Evolutionary conservation across 805 yeast genomes (phyloP).

Genomic region (Yamadazyma endophytica): DNA sequence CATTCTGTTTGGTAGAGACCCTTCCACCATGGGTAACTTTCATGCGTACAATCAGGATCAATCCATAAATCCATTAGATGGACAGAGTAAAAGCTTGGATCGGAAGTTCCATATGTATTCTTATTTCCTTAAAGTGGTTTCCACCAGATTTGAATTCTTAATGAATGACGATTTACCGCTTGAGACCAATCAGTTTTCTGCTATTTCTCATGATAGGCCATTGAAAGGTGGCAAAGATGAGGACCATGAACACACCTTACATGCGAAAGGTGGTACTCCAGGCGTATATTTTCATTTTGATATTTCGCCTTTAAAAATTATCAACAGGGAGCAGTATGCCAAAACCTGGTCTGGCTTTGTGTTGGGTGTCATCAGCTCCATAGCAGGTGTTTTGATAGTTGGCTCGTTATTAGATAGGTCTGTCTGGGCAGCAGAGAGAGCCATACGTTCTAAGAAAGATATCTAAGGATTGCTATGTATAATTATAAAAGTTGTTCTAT

Average conservation of each 20-base stretch:
- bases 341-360: conserved; percentile 81
- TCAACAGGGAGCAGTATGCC: conserved; percentile 70
- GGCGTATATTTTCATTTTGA: conserved; percentile 87
- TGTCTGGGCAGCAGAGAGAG: conserved; percentile 84
- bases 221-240: conserved; percentile 81
- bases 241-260: conserved; percentile 85
- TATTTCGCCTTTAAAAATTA: conserved; percentile 87
- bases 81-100: conserved; percentile 29
- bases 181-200: conserved; percentile 89
- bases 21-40: conserved; percentile 24
- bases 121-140: conserved; percentile 85
- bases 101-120: conserved; percentile 62
- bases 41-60: conserved; percentile 14
- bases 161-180: conserved; percentile 31
- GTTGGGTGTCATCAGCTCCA: conserved; percentile 77
- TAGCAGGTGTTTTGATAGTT: conserved; percentile 91
- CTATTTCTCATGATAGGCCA: conserved; percentile 84
- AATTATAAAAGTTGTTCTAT: conserved; percentile 2
- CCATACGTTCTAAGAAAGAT: conserved; percentile 64
- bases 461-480: conserved; percentile 15
- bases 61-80: conserved; percentile 68
- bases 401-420: conserved; percentile 87
- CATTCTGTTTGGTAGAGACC: conserved; percentile 74
- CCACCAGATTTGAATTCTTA: conserved; percentile 76
- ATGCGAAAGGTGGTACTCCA: conserved; percentile 83